Base-by-base conservation (phyloP, 805 yeast genomes). In the Monosporozyma aerobia region DNA sequence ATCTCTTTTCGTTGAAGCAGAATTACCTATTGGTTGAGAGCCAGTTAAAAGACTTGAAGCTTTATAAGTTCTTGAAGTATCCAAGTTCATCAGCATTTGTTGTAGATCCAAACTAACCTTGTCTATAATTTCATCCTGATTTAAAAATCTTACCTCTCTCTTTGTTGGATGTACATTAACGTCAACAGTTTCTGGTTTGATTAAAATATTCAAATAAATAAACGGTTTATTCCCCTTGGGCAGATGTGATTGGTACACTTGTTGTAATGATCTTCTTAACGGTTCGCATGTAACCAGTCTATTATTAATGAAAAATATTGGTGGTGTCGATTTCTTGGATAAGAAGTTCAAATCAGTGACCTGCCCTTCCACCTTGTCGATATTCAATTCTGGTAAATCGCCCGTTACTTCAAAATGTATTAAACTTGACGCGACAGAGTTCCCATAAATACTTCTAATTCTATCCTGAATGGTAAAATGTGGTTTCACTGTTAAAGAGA, bases 91-190 rank as follows among this genome's bases (percentile, higher is more conserved):
- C 30, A 94, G 71, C 2, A 71, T 63, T 3, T 67, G 70, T 52
- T 81, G 83, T 1, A 90, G 63, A 5, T 67, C 59, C 0, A 68
- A 65, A 33, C 83, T 74, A 2, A 90, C 73, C 37, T 63, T 59
- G 41, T 83, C 89, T 10, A 87, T 77, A 22, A 94, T 89, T 63
- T 90, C 97, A 46, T 85, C 94, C 60, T 94, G 97, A 64, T 81
- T 69, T 37, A 94, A 70, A 63, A 94, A 90, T 44, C 95, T 67
- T 2, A 94, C 97, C 61, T 92, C 97, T 54, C 92, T 77, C 60
- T 94, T 94, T 0, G 98, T 92, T 0, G 99, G 99, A 63, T 94
- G 99, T 13, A 94, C 83, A 64, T 94, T 94, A 14, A 94, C 98
- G 65, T 94, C 99, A 7, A 94, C 75, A 55, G 83, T 82, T 35